Conservation (phyloP, 805 yeast genomes). For the Kazachstania martiniae region DNA sequence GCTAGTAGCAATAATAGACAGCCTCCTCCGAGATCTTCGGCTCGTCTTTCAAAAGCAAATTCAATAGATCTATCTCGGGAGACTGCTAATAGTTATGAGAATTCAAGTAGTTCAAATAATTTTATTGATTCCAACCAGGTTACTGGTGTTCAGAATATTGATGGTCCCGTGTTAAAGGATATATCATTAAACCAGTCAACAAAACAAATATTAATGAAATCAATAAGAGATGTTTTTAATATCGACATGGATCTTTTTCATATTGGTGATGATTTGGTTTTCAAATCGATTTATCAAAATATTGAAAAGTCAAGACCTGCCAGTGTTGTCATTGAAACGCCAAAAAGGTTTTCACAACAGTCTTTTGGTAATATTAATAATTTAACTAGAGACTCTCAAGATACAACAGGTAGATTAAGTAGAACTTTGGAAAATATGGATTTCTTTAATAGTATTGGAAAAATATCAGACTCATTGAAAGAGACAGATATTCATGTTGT, state of each 20-base stretch:
- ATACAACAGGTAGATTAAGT: slow-evolving; percentile 13
- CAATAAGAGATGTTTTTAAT: slow-evolving; percentile 53
- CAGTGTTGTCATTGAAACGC: slow-evolving; percentile 38
- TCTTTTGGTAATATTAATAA: slow-evolving; percentile 12
- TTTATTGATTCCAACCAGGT: slow-evolving; percentile 14
- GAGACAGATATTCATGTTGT: slow-evolving; percentile 35
- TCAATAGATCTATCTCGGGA: no score
- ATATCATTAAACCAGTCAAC: slow-evolving; percentile 18
- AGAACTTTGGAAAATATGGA: slow-evolving; percentile 24
- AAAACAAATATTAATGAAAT: slow-evolving; percentile 42
- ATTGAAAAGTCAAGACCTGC: slow-evolving; percentile 32
- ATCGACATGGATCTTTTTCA: slow-evolving; percentile 48
- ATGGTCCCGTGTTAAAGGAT: slow-evolving; percentile 25
- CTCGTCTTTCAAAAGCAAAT: slow-evolving; percentile 10
- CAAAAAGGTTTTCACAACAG: slow-evolving; percentile 31
- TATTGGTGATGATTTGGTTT: slow-evolving; percentile 43
- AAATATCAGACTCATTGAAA: slow-evolving; percentile 27
- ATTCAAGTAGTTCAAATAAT: slow-evolving; percentile 1
- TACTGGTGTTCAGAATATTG: slow-evolving; percentile 40
- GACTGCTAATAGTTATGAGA: slow-evolving; percentile 8
- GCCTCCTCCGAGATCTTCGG: slow-evolving; percentile 17
- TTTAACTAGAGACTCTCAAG: slow-evolving; percentile 15
- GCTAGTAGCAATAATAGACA: slow-evolving; percentile 2
- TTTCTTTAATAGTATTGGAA: slow-evolving; percentile 21
- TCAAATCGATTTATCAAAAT: slow-evolving; percentile 41